Base-by-base conservation (phyloP, 441 rosid species). In the Jatropha podagrica region DNA sequence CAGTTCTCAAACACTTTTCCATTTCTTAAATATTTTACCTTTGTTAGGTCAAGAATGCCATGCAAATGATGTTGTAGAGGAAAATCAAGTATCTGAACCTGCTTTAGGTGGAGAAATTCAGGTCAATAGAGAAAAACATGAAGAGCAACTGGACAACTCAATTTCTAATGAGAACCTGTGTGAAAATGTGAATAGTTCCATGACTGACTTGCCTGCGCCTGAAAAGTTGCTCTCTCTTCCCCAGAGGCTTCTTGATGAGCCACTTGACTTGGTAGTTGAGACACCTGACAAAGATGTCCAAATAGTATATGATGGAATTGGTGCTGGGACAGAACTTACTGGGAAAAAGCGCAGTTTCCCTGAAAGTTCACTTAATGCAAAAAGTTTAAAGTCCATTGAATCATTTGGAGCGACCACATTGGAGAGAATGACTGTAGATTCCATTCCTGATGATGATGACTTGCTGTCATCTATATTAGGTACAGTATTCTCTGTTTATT, bases 381-480 rank as follows among this genome's bases (percentile, higher is more conserved):
- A 87, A 81, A 89, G 91, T 86, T 75, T 89, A 81, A 85, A 91
- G 76, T 87, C 94, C 68, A 82, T 83, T 48, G 97, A 89, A 83
- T 89, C 98, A 73, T 90, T 85, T 81, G 95, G 89, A 71, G 77
- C 83, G 74, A 78, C 81, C 38, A 81, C 56, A 76, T 87, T 89
- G 41, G 89, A 84, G 83, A 86, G 85, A 86, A 90, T 23, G 14
- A 2, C 87, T 17, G 84, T 81, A 59, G 89, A 82, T 69, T 91
- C 92, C 65, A 74, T 96, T 86, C 99, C 99, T 74, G 96, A 91
- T 81, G 99, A 96, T 68, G 98, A 96, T 71, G 99, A 96, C 78
- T 77, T 96, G 81, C 78, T 96, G 66, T 94, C 98, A 80, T 96
- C 99, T 71, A 96, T 96, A 82, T 80, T 96, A 90, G 98, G 99